These are phyloP conservation scores for Capronia coronata DNA, from an alignment of 2,329 filamentous ascomycete genomes.

Conservation along the genomic window DNA sequence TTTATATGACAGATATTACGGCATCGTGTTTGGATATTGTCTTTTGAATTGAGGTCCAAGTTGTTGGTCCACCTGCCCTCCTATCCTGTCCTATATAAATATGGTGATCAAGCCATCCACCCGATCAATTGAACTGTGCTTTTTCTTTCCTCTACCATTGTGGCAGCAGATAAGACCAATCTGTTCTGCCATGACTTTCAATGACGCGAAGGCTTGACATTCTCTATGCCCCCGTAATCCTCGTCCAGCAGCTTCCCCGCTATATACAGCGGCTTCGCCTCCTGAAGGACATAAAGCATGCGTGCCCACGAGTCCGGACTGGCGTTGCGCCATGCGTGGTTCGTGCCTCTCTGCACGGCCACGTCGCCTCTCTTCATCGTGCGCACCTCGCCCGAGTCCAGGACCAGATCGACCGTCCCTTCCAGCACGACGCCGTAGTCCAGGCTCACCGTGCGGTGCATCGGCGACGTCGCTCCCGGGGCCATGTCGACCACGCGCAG, in stretches of 20 bases:
- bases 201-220: background rate
- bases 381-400: constrained; percentile 46
- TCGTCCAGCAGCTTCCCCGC: constrained; percentile 14
- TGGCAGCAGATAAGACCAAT: too few species aligned
- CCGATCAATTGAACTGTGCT: too few species aligned
- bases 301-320: constrained; percentile 23
- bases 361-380: constrained; percentile 47
- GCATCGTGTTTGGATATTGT: too few species aligned
- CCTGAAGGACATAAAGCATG: constrained; percentile 24
- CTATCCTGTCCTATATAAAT: too few species aligned
- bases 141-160: too few species aligned
- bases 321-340: constrained; percentile 36
- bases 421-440: constrained; percentile 52
- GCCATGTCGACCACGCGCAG: constrained; percentile 40
- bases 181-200: too few species aligned
- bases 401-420: constrained; percentile 45
- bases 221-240: constrained; percentile 21
- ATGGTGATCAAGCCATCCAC: too few species aligned
- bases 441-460: constrained; percentile 51
- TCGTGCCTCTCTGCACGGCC: constrained; percentile 46
- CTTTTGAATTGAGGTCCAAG: too few species aligned
- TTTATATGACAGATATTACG: too few species aligned
- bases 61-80: too few species aligned
- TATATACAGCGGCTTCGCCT: constrained; percentile 9
- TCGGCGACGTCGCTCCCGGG: constrained; percentile 38